phyloP scores from a whole-genome alignment of 1,284 basidiomycete species.

The Grifola frondosa region DNA sequence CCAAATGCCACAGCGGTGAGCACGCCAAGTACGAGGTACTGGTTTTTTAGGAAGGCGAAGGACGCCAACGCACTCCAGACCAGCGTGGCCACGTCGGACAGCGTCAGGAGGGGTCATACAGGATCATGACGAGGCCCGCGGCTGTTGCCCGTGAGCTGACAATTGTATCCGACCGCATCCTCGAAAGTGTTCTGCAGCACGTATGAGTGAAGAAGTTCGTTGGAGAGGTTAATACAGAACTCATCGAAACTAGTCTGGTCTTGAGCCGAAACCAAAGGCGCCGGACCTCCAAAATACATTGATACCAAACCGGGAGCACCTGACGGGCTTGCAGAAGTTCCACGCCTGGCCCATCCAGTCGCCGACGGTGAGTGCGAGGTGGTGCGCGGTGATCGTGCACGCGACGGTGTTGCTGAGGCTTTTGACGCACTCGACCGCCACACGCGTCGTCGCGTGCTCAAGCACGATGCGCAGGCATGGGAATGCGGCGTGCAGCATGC shows the following conservation, averaged over 20 bases:
- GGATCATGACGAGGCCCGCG: too few species aligned
- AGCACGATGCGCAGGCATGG: conserved; percentile 92
- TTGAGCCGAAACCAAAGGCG: conserved; percentile 71
- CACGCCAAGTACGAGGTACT: too few species aligned
- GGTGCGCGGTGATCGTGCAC: conserved; percentile 96
- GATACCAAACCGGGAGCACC: conserved; percentile 61
- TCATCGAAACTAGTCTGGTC: conserved; percentile 86
- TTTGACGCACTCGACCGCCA: conserved; percentile 87
- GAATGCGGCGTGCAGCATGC: conserved; percentile 79
- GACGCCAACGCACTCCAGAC: too few species aligned
- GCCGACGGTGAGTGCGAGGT: conserved; percentile 91
- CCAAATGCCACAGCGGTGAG: too few species aligned
- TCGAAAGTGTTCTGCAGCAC: conserved; percentile 74
- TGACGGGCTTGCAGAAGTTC: conserved; percentile 97
- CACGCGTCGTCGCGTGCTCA: conserved; percentile 96
- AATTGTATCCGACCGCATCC: conserved; percentile 67
- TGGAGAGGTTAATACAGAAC: conserved; percentile 84
- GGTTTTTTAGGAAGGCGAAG: too few species aligned
- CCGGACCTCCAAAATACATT: conserved; percentile 55
- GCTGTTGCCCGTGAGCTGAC: conserved; percentile 66
- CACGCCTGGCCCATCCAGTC: conserved; percentile 95
- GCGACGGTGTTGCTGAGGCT: conserved; percentile 84
- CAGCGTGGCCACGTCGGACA: too few species aligned
- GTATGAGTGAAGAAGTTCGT: conserved; percentile 84
- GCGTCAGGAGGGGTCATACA: too few species aligned